A percentile compares a stretch with the other conserved stretches of the same genome.
Conservation (phyloP, 176 grass and related monocot genomes). For the Phoenix roebelenii region DNA sequence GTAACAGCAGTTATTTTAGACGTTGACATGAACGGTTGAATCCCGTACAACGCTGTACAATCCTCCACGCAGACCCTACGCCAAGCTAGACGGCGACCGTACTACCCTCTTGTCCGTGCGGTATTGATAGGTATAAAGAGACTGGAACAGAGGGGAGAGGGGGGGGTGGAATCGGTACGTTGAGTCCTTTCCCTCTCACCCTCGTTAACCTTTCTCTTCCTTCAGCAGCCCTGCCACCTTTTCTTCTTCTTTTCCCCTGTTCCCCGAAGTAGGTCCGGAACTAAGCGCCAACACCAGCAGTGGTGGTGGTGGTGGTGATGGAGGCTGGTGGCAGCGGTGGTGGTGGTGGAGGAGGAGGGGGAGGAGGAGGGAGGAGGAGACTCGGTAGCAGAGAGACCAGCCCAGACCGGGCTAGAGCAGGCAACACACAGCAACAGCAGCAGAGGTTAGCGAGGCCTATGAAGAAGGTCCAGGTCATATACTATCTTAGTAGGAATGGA, state of each 20-base stretch:
- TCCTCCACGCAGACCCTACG: no score
- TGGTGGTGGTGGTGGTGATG: conserved; percentile 33
- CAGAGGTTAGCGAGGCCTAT: conserved; percentile 33
- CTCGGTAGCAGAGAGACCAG: conserved; percentile 48
- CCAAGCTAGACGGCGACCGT: no score
- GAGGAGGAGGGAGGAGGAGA: conserved; percentile 33
- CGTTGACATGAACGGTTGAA: no score
- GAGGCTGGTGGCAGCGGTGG: conserved; percentile 1
- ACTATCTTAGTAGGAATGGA: conserved; percentile 91
- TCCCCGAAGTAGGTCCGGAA: no score
- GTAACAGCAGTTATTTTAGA: no score
- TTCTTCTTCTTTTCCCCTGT: neutral
- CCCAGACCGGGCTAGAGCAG: conserved; percentile 45
- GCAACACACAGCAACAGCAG: conserved; percentile 21
- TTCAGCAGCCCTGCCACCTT: neutral
- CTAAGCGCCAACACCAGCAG: neutral
- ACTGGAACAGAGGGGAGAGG: no score
- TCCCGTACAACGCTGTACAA: no score
- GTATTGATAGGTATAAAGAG: no score
- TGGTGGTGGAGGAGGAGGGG: conserved; percentile 33
- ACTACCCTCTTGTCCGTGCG: no score
- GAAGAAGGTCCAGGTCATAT: conserved; percentile 76
- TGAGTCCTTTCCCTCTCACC: no score
- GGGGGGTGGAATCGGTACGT: no score
- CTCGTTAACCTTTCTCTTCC: no score